A percentile compares a stretch with the other conserved stretches of the same genome.
These are phyloP conservation scores for Lentinula boryana DNA, from an alignment of 768 basidiomycete genomes.

Conservation along the genomic window DNA sequence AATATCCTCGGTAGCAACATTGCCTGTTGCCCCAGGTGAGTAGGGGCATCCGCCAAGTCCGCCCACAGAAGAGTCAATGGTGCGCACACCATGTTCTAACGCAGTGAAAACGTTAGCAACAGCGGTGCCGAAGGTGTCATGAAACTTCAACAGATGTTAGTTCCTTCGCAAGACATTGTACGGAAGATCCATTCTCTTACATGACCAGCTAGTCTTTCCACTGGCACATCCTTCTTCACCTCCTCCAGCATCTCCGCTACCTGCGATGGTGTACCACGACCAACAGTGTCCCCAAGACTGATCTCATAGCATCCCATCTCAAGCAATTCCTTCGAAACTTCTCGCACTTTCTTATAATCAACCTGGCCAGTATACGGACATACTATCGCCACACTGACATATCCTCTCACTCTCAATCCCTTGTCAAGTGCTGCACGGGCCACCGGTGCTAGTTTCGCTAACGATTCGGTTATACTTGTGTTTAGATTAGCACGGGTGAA, in stretches of 20 bases:
- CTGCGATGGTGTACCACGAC: slow-evolving; percentile 70
- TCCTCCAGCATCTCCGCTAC: slow-evolving; percentile 66
- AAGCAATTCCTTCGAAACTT: slow-evolving; percentile 62
- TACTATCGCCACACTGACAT: slow-evolving; percentile 76
- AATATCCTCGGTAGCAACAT: slow-evolving; percentile 91
- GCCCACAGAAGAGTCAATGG: slow-evolving; percentile 79
- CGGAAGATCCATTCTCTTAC: slow-evolving; percentile 15
- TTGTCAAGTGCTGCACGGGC: slow-evolving; percentile 50
- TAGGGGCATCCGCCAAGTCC: slow-evolving; percentile 96
- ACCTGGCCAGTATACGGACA: slow-evolving; percentile 87
- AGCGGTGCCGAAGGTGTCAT: slow-evolving; percentile 86
- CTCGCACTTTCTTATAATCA: slow-evolving; percentile 55
- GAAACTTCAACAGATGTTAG: slow-evolving; percentile 47
- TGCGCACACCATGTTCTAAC: slow-evolving; percentile 67
- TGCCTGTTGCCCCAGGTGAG: slow-evolving; percentile 93
- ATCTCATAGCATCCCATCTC: slow-evolving; percentile 96
- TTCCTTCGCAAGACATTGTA: neutral
- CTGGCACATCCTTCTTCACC: slow-evolving; percentile 54
- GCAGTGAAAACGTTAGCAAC: slow-evolving; percentile 72
- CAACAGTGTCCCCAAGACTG: slow-evolving; percentile 89
- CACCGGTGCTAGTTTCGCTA: slow-evolving; percentile 59
- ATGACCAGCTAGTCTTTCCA: slow-evolving; percentile 63
- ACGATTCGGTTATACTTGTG: slow-evolving; percentile 61
- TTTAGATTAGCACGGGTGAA: slow-evolving; percentile 88
- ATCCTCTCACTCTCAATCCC: slow-evolving; percentile 73